Evolutionary conservation across 176 grass and related monocot species (phyloP), one percentile per base, ranked within the genome.

Genomic region (Cocos nucifera): DNA sequence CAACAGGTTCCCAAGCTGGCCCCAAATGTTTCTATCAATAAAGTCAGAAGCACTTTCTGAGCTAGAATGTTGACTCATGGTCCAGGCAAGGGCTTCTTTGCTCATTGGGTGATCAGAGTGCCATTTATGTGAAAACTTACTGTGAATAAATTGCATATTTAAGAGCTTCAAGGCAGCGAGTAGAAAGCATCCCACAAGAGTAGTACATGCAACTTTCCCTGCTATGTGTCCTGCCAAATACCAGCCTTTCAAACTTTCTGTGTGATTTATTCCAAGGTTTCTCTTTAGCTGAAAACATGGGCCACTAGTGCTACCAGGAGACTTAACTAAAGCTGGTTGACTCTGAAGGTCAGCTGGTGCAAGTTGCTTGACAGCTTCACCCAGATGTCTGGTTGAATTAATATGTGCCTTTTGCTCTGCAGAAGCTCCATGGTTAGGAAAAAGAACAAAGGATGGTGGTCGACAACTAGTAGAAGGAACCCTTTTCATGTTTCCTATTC

Each of bases 311-410:
- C 58, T 56, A 62, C 75, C 78, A 50, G 29, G 69, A 73, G 64
- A 60, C 67, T 51, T 79, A 57, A 74, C 71, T 25, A 73, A 57
- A 32, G 80, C 63, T 30, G 59, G 76, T 70, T 81, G 79, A 39
- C 67, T 69, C 25, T 75, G 87, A 58, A 97, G 63, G 27, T 70
- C 86, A 61, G 66, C 66, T 6, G 93, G 84, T 62, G 93, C 66
- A 63, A 98, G 93, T 81, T 98, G 93, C 67, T 85, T 92, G 59
- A 98, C 87, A 73, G 84, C 87, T 78, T 89, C 93, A 16, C 84
- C 87, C 57, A 92, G 75, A 80, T 89, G 73, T 50, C 83, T 89
- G 56, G 64, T 78, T 57, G 81, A 85, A 73, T 62, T 80, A 66
- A 86, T 62, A 80, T 77, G 69, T 80, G 75, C 69, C 51, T 67